Base-by-base conservation (phyloP, 495 filamentous ascomycete species). In the Cairneyella variabilis region DNA sequence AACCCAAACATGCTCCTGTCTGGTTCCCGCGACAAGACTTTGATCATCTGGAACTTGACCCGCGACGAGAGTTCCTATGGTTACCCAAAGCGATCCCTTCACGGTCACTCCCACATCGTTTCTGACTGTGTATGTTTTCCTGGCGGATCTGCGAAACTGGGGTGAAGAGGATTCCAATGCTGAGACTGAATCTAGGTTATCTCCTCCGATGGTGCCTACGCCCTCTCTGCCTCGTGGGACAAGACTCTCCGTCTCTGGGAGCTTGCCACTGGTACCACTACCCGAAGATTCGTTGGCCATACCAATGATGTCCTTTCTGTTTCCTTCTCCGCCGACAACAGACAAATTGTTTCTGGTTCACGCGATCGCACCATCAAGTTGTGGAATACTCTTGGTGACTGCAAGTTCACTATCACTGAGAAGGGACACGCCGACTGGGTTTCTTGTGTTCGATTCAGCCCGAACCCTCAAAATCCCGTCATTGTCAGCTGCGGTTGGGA, bases 1-100 rank as follows among this genome's bases (percentile, higher is more conserved):
- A 99, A 97, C 87, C 95, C 95, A 67, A 97, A 99, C 83, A 99
- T 99, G 95, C 91, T 99, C 69, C 87, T 99, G 61, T 99, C 93
- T 55, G 91, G 82, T 65, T 88, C 83, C 74, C 90, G 93, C 73
- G 93, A 99, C 84, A 96, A 97, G 84, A 89, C 89, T 64, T 79
- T 99, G 70, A 99, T 99, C 79, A 92, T 99, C 84, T 99, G 93
- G 93, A 95, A 96, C 86, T 85, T 99, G 64, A 97, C 93, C 74
- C 92, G 93, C 74, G 93, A 99, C 73, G 93, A 97, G 76, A 83
- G 86, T 72, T 83, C 85, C 66, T 97, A 96, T 79, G 93, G 93
- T 64, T 95, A 96, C 84, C 93, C 93, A 68, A 97, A 97, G 84
- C 88, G 93, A 74, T 90, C 86, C 67, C 90, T 99, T 55, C 86